A percentile compares a stretch with the other conserved stretches of the same genome.
phyloP scores from a whole-genome alignment of 2,329 filamentous ascomycete species.

The Fusarium sp. region DNA sequence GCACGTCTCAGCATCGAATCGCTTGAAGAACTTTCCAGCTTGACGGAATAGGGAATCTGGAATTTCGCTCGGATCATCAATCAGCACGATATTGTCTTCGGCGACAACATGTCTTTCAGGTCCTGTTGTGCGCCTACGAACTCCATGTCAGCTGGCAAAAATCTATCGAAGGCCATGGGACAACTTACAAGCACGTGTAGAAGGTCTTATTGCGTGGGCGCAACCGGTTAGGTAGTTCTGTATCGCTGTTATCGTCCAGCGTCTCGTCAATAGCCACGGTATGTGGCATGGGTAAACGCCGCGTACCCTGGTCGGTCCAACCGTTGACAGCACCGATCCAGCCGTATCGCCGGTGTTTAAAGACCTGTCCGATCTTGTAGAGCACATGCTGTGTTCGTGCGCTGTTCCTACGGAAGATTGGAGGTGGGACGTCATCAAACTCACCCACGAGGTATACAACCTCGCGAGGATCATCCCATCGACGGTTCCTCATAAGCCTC shows the following conservation, averaged over 20 bases:
- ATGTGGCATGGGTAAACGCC: slow-evolving; percentile 44
- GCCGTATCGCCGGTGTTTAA: slow-evolving; percentile 81
- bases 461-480: slow-evolving; percentile 48
- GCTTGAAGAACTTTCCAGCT: slow-evolving; percentile 88
- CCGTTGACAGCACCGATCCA: slow-evolving; percentile 87
- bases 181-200: slow-evolving; percentile 80
- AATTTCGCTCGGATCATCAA: slow-evolving; percentile 60
- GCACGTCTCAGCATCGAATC: slow-evolving; percentile 75
- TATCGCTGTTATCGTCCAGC: slow-evolving; percentile 44
- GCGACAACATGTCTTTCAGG: slow-evolving; percentile 55
- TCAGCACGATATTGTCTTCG: slow-evolving; percentile 81
- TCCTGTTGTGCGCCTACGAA: slow-evolving; percentile 48
- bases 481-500: slow-evolving; percentile 44
- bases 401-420: slow-evolving; percentile 48
- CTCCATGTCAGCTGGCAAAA: slow-evolving; percentile 12
- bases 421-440: slow-evolving; percentile 57
- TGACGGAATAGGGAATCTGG: slow-evolving; percentile 70
- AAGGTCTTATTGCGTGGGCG: slow-evolving; percentile 69
- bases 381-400: slow-evolving; percentile 41
- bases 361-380: slow-evolving; percentile 83
- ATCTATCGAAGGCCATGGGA: not conserved
- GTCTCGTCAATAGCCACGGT: slow-evolving; percentile 44
- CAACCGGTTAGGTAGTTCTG: slow-evolving; percentile 43
- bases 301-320: slow-evolving; percentile 72
- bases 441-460: slow-evolving; percentile 54